A percentile compares a stretch with the other conserved stretches of the same genome.
These are phyloP conservation scores for Stephanodiscus minutulus DNA, from an alignment of 108 stramenopile species.

Conservation along the genomic window DNA sequence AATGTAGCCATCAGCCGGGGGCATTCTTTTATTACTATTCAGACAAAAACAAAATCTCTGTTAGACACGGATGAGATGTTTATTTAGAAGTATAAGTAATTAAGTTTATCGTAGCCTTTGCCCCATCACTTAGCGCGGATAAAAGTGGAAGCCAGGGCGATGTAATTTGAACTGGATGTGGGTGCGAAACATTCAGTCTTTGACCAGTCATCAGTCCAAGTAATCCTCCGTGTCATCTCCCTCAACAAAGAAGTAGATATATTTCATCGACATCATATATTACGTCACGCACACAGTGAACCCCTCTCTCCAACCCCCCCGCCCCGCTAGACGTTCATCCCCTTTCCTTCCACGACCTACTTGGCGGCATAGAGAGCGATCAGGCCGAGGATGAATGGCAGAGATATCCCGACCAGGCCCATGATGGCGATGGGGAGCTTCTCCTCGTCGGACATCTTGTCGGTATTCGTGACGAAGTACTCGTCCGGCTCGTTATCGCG, in stretches of 20 bases:
- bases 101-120: neutral
- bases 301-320: neutral
- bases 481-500: conserved; percentile 87
- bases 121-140: neutral
- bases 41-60: neutral
- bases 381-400: conserved; percentile 83
- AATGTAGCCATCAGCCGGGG: neutral
- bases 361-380: conserved; percentile 87
- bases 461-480: conserved; percentile 81
- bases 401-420: conserved; percentile 75
- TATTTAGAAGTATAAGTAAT: neutral
- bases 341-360: conserved; percentile 21
- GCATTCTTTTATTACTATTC: too few species aligned
- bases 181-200: neutral
- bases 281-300: neutral
- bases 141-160: too few species aligned
- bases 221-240: neutral
- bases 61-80: neutral
- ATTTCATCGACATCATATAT: neutral
- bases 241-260: neutral
- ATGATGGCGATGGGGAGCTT: conserved; percentile 86
- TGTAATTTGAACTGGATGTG: too few species aligned
- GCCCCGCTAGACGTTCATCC: neutral
- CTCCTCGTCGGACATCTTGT: conserved; percentile 87
- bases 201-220: neutral